Conservation (phyloP, 176 grass and related monocot species). For the Aegilops sharonensis region DNA sequence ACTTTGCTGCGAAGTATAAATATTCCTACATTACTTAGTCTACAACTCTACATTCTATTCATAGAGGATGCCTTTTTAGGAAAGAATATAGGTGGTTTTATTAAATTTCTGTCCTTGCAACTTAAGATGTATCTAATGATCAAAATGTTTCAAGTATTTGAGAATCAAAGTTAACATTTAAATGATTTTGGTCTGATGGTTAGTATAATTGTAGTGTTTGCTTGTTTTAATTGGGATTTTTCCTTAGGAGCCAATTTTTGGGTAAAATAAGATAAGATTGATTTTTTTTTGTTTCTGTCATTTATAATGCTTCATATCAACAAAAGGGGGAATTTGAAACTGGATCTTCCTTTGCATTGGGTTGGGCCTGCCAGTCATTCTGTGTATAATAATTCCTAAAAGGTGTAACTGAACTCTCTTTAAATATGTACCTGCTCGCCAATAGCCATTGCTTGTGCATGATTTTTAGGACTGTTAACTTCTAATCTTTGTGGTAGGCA, state of each 20-base stretch:
- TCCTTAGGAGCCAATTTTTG: background rate
- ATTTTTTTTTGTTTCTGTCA: background rate
- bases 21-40: background rate
- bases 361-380: background rate
- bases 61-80: background rate
- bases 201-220: background rate
- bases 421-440: background rate
- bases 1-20: background rate
- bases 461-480: constrained; percentile 15
- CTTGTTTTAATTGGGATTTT: background rate
- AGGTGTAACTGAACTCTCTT: background rate
- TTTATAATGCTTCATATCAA: background rate
- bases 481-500: constrained; percentile 33
- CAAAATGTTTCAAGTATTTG: background rate
- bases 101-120: too few species aligned
- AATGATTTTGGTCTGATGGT: background rate
- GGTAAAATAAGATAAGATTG: background rate
- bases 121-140: background rate
- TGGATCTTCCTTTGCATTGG: background rate
- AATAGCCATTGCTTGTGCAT: constrained; percentile 4
- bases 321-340: background rate
- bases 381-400: constrained; percentile 17
- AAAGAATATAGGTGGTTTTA: background rate
- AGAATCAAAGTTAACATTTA: background rate
- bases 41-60: background rate